Conservation (phyloP, 2,329 filamentous ascomycete species). For the Fusarium staphyleae region DNA sequence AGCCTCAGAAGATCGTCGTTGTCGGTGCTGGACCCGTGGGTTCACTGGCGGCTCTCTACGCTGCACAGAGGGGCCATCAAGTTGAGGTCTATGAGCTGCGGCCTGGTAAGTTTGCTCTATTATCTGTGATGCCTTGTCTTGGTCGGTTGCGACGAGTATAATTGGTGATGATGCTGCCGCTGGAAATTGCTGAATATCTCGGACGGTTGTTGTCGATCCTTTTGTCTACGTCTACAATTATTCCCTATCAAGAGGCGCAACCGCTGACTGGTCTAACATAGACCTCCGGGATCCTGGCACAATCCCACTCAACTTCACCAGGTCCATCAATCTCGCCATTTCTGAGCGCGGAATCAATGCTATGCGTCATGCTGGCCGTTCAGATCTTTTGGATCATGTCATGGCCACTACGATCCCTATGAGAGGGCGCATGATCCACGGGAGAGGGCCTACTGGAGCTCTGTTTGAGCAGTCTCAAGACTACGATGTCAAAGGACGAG, state of each 20-base stretch:
- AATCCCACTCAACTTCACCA: constrained; percentile 90
- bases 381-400: constrained; percentile 74
- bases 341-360: constrained; percentile 94
- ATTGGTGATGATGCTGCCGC: not conserved
- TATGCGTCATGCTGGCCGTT: constrained; percentile 72
- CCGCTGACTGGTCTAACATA: constrained; percentile 52
- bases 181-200: too few relatives aligned
- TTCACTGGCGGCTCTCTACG: constrained; percentile 89
- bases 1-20: constrained; percentile 74
- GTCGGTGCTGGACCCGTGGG: constrained; percentile 95
- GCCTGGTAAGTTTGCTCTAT: constrained; percentile 70
- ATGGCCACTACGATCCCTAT: constrained; percentile 86
- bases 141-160: constrained; percentile 10
- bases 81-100: constrained; percentile 95
- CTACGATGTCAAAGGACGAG: constrained; percentile 88
- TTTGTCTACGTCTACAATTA: not conserved
- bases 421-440: constrained; percentile 96
- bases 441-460: constrained; percentile 66
- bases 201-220: too few relatives aligned
- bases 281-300: constrained; percentile 87
- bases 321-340: constrained; percentile 96
- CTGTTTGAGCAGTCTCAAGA: constrained; percentile 84
- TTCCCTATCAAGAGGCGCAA: constrained; percentile 3
- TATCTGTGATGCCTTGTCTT: constrained; percentile 3
- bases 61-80: constrained; percentile 83